A percentile compares a stretch with the other conserved stretches of the same genome.
Conservation (phyloP, 495 filamentous ascomycete genomes). For the Terfezia claveryi region DNA sequence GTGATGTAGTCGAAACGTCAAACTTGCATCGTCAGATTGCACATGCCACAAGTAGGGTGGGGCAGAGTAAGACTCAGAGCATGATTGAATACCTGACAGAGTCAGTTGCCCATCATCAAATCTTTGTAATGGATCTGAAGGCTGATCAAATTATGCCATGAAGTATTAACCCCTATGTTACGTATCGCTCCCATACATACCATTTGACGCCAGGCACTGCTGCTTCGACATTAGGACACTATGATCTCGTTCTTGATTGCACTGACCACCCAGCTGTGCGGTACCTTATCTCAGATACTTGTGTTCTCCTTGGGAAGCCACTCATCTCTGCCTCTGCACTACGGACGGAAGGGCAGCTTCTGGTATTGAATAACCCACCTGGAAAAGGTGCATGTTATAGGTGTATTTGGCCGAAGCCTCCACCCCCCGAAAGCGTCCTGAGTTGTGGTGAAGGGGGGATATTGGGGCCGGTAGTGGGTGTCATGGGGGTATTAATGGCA, state of each 20-base stretch:
- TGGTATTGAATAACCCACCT: conserved; percentile 49
- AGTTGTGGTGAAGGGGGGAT: conserved; percentile 85
- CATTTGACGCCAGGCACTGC: conserved; percentile 45
- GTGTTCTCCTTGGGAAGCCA: conserved; percentile 54
- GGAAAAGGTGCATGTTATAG: conserved; percentile 61
- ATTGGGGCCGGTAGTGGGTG: conserved; percentile 73
- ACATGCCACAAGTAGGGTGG: conserved; percentile 46
- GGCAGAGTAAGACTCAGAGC: conserved; percentile 63
- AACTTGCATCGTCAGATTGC: conserved; percentile 88
- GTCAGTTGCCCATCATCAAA: conserved; percentile 23
- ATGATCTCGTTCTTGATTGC: conserved; percentile 81
- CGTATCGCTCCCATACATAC: conserved; percentile 35
- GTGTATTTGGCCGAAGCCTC: conserved; percentile 75
- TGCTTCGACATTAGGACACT: conserved; percentile 30
- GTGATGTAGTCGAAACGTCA: conserved; percentile 65
- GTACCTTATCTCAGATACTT: conserved; percentile 80
- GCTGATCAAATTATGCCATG: neutral
- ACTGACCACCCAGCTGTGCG: conserved; percentile 80
- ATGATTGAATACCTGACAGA: conserved; percentile 41
- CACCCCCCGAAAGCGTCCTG: conserved; percentile 51
- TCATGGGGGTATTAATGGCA: conserved; percentile 84
- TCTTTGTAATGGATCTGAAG: no score
- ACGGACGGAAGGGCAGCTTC: conserved; percentile 69
- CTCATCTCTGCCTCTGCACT: conserved; percentile 76
- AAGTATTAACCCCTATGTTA: conserved; percentile 46